These are phyloP conservation scores for Pleurotus eryngii DNA, from an alignment of 768 basidiomycete genomes.

Conservation along the genomic window DNA sequence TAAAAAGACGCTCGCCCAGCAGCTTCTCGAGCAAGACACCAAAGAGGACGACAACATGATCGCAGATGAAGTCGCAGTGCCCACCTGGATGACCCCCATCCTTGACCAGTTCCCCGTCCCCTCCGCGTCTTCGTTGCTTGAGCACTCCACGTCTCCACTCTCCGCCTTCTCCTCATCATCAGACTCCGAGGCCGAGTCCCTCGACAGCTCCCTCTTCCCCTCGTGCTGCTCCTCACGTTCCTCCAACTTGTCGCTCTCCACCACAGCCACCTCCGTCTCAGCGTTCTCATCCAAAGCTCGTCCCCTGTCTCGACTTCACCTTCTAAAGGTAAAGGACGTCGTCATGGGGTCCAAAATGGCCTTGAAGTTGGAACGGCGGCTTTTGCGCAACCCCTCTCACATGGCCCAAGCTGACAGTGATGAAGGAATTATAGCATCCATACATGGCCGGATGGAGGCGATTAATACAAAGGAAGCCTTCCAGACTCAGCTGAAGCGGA, in stretches of 20 bases:
- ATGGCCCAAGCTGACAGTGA: no score
- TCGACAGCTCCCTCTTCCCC: constrained; percentile 20
- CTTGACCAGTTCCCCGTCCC: constrained; percentile 55
- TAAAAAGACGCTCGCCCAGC: constrained; percentile 68
- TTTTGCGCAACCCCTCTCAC: no score
- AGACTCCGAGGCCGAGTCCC: constrained; percentile 40
- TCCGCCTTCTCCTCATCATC: constrained; percentile 51
- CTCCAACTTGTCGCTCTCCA: constrained; percentile 47
- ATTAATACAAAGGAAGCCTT: no score
- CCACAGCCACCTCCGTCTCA: constrained; percentile 54
- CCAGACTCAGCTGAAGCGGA: no score
- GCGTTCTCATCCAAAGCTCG: constrained; percentile 42
- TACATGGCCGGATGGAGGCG: no score
- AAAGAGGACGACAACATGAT: constrained; percentile 74
- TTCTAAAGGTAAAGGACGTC: no score
- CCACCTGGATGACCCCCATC: constrained; percentile 68
- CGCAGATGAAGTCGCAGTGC: constrained; percentile 64
- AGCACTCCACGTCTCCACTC: constrained; percentile 38
- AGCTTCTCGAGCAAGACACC: constrained; percentile 66
- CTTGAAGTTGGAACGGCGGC: no score
- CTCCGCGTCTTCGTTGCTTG: constrained; percentile 19
- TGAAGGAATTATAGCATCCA: no score
- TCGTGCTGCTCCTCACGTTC: constrained; percentile 73
- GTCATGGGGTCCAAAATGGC: no score
- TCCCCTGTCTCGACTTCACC: constrained; percentile 9